Percentiles rank a stretch among this genome's conserved stretches.
These are phyloP conservation scores for Fistulinella prunicolor DNA, from an alignment of 768 basidiomycete genomes.

Conservation along the genomic window DNA sequence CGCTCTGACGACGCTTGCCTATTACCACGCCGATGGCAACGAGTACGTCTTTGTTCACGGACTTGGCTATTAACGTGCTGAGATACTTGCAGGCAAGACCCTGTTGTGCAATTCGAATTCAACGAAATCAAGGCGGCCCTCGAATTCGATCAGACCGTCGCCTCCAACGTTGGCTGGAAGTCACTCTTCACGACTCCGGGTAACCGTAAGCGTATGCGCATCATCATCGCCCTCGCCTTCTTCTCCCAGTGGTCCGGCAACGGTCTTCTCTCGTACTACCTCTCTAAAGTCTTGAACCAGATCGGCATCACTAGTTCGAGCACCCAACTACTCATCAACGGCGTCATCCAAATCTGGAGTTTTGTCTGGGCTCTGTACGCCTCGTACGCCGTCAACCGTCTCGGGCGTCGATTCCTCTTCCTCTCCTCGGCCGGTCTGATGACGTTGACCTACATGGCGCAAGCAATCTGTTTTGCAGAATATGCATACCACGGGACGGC, in stretches of 20 bases:
- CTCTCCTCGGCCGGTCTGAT: conserved; percentile 55
- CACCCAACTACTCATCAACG: conserved; percentile 79
- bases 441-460: conserved; percentile 62
- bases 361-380: conserved; percentile 58
- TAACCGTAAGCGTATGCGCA: conserved; percentile 72
- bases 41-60: conserved; percentile 32
- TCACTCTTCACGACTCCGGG: conserved; percentile 63
- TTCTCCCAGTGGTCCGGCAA: conserved; percentile 89
- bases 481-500: conserved; percentile 43
- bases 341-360: conserved; percentile 83
- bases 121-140: conserved; percentile 80
- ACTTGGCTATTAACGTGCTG: background rate
- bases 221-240: conserved; percentile 75
- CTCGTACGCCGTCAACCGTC: conserved; percentile 57
- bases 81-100: conserved; percentile 63
- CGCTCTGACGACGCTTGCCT: conserved; percentile 68
- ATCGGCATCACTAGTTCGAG: conserved; percentile 62
- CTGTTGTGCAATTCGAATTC: conserved; percentile 70
- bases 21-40: conserved; percentile 82
- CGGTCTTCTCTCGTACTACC: conserved; percentile 81
- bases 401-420: conserved; percentile 71
- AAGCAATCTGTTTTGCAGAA: conserved; percentile 62
- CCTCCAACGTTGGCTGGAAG: conserved; percentile 63
- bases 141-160: conserved; percentile 59
- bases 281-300: conserved; percentile 65